Evolutionary conservation across 257 asterid genomes (phyloP).

Genomic region (Catharanthus roseus): DNA sequence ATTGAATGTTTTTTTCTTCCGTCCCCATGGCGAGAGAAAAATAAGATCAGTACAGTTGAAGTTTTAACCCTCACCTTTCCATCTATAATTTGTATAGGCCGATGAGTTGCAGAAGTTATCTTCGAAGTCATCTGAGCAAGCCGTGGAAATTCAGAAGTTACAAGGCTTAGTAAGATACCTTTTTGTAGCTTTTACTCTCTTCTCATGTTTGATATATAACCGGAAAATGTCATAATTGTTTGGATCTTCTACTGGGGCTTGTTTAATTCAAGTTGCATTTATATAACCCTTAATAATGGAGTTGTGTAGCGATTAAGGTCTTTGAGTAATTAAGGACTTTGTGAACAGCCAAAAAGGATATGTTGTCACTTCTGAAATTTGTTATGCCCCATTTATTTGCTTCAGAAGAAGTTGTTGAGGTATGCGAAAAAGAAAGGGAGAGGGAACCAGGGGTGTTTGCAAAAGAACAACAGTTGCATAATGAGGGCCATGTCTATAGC

Average conservation of each 20-base stretch:
- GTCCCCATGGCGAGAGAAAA: background rate
- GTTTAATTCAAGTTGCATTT: background rate
- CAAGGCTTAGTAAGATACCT: constrained; percentile 57
- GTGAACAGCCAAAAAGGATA: background rate
- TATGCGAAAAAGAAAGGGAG: background rate
- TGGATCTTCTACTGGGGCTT: background rate
- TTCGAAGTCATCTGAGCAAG: constrained; percentile 62
- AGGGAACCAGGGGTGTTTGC: background rate
- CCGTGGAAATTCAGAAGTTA: constrained; percentile 58
- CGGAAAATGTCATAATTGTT: background rate
- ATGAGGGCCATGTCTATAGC: background rate
- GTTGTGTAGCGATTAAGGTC: too few species aligned
- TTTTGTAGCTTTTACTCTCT: background rate
- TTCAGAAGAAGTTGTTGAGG: background rate
- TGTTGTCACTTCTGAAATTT: background rate
- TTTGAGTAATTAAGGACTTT: background rate
- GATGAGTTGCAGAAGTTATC: constrained; percentile 60
- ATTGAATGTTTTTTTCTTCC: background rate
- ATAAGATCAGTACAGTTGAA: constrained; percentile 2
- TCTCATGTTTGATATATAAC: background rate
- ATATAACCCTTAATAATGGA: too few species aligned
- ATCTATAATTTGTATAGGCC: constrained; percentile 35
- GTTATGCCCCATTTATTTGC: background rate
- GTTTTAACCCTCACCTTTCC: constrained; percentile 7
- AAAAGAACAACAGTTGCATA: background rate